These are phyloP conservation scores for Backusella parvicylindrica DNA, from an alignment of 192 early-diverging fungal genomes.

Conservation along the genomic window DNA sequence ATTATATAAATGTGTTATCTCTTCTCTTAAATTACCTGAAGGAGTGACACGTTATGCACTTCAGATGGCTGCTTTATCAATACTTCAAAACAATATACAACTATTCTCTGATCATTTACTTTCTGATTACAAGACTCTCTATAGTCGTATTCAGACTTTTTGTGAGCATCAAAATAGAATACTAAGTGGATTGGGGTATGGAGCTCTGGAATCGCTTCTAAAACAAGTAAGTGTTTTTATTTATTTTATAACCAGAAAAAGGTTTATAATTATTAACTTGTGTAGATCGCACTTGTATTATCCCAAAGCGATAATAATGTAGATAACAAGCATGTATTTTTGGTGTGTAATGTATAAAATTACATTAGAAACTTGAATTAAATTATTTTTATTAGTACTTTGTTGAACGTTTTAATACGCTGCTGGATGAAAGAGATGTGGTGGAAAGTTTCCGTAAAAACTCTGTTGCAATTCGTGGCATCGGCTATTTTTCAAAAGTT, in stretches of 20 bases:
- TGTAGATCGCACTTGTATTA: neutral
- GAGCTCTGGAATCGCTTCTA: slow-evolving; percentile 35
- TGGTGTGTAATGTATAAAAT: neutral
- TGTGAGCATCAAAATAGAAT: slow-evolving; percentile 35
- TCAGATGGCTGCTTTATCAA: slow-evolving; percentile 31
- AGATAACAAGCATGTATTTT: neutral
- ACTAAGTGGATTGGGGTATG: slow-evolving; percentile 32
- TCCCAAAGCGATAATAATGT: neutral
- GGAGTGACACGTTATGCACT: neutral
- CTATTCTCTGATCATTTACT: slow-evolving; percentile 32
- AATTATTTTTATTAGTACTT: slow-evolving; percentile 32
- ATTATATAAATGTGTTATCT: slow-evolving; percentile 7
- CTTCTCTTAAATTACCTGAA: neutral
- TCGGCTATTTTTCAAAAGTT: slow-evolving; percentile 64
- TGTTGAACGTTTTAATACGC: slow-evolving; percentile 39
- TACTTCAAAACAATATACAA: slow-evolving; percentile 34
- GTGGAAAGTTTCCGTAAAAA: slow-evolving; percentile 40
- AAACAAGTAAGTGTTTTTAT: slow-evolving; percentile 25
- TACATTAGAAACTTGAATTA: neutral
- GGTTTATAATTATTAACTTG: neutral
- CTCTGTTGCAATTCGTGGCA: slow-evolving; percentile 65
- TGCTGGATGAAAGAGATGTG: slow-evolving; percentile 35
- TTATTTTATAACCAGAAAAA: neutral
- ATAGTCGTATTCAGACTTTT: slow-evolving; percentile 20
- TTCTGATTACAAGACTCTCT: slow-evolving; percentile 30